phyloP scores from a whole-genome alignment of 441 rosid species.

The Gossypium lobatum region DNA sequence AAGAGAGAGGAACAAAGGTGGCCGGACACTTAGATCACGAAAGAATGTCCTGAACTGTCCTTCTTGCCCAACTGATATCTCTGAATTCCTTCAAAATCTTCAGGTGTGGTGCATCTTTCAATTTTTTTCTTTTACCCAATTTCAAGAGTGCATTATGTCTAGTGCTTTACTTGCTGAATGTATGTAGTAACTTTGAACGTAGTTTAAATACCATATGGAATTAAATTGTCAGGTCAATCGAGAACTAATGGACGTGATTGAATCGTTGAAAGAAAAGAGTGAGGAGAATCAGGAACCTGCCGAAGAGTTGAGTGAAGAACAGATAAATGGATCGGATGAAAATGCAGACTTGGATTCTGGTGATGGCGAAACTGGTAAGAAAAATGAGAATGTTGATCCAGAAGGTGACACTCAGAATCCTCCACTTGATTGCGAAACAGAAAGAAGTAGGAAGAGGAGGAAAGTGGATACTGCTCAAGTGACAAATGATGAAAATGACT shows the following conservation, averaged over 20 bases:
- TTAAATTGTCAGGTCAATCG: slow-evolving; percentile 41
- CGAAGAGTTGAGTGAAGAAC: slow-evolving; percentile 15
- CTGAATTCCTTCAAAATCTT: slow-evolving; percentile 41
- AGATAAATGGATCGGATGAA: slow-evolving; percentile 1
- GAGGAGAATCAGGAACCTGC: slow-evolving; percentile 19
- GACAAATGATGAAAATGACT: background rate
- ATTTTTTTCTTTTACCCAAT: background rate
- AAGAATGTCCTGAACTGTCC: slow-evolving; percentile 51
- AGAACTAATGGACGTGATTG: slow-evolving; percentile 46
- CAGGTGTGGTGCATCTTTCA: slow-evolving; percentile 28
- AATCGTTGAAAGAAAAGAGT: slow-evolving; percentile 31
- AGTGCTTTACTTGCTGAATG: background rate
- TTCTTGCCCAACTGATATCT: slow-evolving; percentile 40
- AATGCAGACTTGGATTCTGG: background rate
- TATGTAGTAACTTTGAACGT: too few species aligned
- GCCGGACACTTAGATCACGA: slow-evolving; percentile 39
- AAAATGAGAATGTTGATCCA: background rate
- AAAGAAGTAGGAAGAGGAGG: slow-evolving; percentile 13
- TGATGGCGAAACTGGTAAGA: background rate
- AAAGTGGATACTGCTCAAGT: slow-evolving; percentile 9
- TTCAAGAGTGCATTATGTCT: background rate
- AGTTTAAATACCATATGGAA: background rate
- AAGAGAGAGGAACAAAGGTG: slow-evolving; percentile 41
- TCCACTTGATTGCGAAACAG: background rate
- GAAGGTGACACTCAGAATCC: background rate